phyloP scores from a whole-genome alignment of 2,329 filamentous ascomycete genomes.

The Fusarium sp. region DNA sequence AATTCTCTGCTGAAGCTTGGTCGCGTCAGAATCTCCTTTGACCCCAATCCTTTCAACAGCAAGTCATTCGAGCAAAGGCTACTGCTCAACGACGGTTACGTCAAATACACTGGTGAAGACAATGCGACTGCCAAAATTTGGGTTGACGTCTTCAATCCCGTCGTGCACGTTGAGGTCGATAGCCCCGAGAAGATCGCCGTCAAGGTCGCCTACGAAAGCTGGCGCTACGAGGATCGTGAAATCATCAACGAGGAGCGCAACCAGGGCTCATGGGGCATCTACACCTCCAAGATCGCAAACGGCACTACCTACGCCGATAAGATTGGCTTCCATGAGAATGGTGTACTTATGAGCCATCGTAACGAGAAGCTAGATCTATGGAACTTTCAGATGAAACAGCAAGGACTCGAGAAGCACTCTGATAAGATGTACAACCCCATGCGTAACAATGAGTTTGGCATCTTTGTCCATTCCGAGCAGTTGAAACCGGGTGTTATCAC shows the following conservation, averaged over 20 bases:
- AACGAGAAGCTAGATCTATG: conserved; percentile 1
- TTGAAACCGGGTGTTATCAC: background rate
- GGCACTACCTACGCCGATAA: conserved; percentile 9
- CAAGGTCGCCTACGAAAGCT: background rate
- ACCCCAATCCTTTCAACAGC: background rate
- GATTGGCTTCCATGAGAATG: background rate
- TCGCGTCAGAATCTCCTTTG: conserved; percentile 1
- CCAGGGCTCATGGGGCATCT: conserved; percentile 4
- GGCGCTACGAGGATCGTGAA: background rate
- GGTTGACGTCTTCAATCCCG: conserved; percentile 5
- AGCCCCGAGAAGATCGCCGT: background rate
- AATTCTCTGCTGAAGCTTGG: conserved; percentile 13
- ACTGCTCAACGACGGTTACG: background rate
- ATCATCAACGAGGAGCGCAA: conserved; percentile 8
- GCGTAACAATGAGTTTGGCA: conserved; percentile 5
- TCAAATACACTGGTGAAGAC: background rate
- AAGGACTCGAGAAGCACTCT: background rate
- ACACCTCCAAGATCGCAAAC: conserved; percentile 11
- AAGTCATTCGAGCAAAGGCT: background rate
- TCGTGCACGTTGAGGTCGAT: conserved; percentile 1
- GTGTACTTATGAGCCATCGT: background rate
- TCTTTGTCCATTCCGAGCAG: conserved; percentile 9
- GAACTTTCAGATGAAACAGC: conserved; percentile 4
- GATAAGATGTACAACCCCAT: conserved; percentile 8
- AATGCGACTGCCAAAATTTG: conserved; percentile 1